These are phyloP conservation scores for Fragaria nilgerrensis DNA, from an alignment of 306 rosid genomes.

Conservation along the genomic window DNA sequence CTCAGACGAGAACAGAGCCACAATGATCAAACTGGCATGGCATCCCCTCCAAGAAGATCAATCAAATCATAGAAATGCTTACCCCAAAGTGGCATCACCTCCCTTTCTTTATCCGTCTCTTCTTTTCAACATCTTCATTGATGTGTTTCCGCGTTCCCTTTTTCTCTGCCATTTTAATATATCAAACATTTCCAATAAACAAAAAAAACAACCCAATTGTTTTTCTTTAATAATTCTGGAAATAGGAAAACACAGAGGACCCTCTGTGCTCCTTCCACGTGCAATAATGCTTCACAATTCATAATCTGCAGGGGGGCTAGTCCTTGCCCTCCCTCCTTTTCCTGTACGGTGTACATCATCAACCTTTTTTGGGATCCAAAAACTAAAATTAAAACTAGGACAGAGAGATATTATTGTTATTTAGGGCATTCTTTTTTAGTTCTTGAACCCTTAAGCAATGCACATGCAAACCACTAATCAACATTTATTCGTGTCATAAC, in stretches of 20 bases:
- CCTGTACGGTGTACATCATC: conserved; percentile 45
- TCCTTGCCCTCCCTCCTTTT: conserved; percentile 11
- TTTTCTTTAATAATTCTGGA: neutral
- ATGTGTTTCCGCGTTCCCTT: conserved; percentile 36
- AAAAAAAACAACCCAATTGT: neutral
- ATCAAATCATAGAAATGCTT: neutral
- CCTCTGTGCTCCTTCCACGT: conserved; percentile 54
- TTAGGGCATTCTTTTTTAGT: conserved; percentile 13
- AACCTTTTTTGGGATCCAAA: conserved; percentile 42
- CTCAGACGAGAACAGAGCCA: neutral
- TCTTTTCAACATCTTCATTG: conserved; percentile 24
- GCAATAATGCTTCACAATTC: conserved; percentile 51
- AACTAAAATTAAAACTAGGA: conserved; percentile 16
- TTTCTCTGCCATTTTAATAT: conserved; percentile 7
- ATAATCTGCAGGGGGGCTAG: conserved; percentile 4
- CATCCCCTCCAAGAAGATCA: neutral
- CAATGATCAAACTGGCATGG: neutral
- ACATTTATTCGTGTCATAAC: conserved; percentile 8
- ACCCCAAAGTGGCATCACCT: conserved; percentile 3
- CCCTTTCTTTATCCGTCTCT: neutral
- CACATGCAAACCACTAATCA: conserved; percentile 46
- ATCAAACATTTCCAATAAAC: neutral
- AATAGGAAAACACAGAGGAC: conserved; percentile 22
- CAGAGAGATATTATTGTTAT: conserved; percentile 4
- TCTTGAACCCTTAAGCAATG: conserved; percentile 27